phyloP scores from a whole-genome alignment of 495 filamentous ascomycete genomes.

The Aspergillus nanangensis region DNA sequence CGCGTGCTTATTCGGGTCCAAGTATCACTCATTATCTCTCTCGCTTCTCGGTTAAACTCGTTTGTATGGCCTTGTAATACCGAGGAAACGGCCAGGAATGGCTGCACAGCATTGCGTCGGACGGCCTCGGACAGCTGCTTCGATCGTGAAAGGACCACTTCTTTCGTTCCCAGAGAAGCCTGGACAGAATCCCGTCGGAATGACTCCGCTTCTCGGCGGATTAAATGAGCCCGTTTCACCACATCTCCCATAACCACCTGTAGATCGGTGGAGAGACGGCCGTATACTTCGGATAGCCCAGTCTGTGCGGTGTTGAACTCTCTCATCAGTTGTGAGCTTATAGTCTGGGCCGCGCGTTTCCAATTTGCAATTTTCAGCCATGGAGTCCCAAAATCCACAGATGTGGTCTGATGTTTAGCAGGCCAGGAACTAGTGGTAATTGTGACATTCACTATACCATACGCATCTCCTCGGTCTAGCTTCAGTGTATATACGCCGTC shows the following conservation, averaged over 20 bases:
- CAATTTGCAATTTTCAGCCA: constrained; percentile 58
- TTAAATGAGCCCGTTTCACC: constrained; percentile 34
- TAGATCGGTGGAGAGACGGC: constrained; percentile 46
- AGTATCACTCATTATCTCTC: constrained; percentile 23
- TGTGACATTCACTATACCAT: constrained; percentile 53
- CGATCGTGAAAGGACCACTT: constrained; percentile 29
- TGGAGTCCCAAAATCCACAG: constrained; percentile 57
- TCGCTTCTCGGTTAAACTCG: constrained; percentile 27
- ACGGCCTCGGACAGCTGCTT: constrained; percentile 34
- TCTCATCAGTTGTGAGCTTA: constrained; percentile 38
- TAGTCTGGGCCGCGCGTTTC: constrained; percentile 43
- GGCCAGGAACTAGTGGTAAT: constrained; percentile 50
- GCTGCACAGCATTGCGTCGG: constrained; percentile 30
- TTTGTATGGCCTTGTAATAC: constrained; percentile 25
- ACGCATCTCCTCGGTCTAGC: constrained; percentile 53
- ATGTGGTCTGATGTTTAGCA: constrained; percentile 46
- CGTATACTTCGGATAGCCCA: constrained; percentile 35
- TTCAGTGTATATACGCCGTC: constrained; percentile 56
- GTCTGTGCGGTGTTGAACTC: constrained; percentile 43
- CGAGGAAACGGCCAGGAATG: constrained; percentile 27
- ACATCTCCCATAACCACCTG: constrained; percentile 46
- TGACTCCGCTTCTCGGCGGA: constrained; percentile 28
- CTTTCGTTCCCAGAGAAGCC: constrained; percentile 13
- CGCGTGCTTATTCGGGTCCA: constrained; percentile 26
- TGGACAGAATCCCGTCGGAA: constrained; percentile 22